A percentile compares a stretch with the other conserved stretches of the same genome.
These are phyloP conservation scores for Cercospora sojina DNA, from an alignment of 2,329 filamentous ascomycete genomes.

Conservation along the genomic window DNA sequence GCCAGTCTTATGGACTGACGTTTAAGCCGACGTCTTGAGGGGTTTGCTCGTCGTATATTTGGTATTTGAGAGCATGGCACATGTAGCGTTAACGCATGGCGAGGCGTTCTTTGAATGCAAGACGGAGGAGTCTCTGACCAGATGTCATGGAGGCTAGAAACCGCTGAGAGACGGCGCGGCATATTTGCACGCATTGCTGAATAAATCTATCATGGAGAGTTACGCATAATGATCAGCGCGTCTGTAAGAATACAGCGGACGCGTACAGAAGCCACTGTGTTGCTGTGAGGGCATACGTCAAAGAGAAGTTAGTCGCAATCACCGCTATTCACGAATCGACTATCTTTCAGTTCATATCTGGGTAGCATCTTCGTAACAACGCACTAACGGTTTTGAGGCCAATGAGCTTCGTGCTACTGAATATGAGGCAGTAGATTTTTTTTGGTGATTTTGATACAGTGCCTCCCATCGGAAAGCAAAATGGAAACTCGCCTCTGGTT, in stretches of 20 bases:
- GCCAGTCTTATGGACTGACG: constrained; percentile 18
- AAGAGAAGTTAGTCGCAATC: neutral
- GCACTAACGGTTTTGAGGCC: neutral
- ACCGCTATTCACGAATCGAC: neutral
- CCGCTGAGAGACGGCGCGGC: neutral
- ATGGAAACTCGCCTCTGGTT: no score
- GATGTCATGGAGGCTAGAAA: neutral
- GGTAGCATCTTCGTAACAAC: neutral
- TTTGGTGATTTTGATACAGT: no score
- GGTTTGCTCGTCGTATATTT: constrained; percentile 1
- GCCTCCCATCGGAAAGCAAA: no score
- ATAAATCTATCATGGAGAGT: neutral
- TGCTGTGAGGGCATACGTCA: neutral
- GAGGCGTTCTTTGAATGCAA: neutral
- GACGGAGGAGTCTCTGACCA: neutral
- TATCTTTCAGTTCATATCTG: neutral
- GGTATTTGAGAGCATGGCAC: constrained; percentile 1
- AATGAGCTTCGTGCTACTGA: neutral
- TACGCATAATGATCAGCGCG: neutral
- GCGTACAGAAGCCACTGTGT: neutral
- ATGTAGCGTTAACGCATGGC: neutral
- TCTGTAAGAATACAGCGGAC: neutral
- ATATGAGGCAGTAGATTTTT: no score
- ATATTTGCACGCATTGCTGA: neutral
- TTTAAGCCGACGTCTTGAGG: neutral